phyloP scores from a whole-genome alignment of 306 rosid genomes.

The Prunus armeniaca region DNA sequence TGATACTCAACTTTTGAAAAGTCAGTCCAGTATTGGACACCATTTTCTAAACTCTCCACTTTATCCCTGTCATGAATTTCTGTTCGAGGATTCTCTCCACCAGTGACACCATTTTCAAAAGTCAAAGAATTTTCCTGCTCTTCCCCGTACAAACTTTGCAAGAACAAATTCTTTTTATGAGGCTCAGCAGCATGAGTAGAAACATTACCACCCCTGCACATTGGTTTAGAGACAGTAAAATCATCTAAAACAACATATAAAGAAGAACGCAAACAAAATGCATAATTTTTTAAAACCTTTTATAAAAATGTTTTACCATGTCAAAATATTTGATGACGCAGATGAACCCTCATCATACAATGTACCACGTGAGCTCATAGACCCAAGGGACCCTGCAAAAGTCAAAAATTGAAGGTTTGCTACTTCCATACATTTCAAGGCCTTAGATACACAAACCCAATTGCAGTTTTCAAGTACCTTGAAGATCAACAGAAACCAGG shows the following conservation, averaged over 20 bases:
- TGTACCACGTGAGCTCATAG: conserved; percentile 75
- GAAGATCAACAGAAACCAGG: conserved; percentile 68
- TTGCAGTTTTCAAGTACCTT: conserved; percentile 45
- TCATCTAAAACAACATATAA: conserved; percentile 16
- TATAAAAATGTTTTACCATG: conserved; percentile 62
- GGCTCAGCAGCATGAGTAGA: conserved; percentile 60
- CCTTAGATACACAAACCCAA: conserved; percentile 2
- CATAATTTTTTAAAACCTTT: not conserved
- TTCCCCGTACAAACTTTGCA: conserved; percentile 67
- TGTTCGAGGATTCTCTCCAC: conserved; percentile 22
- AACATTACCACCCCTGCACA: conserved; percentile 76
- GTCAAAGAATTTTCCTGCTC: conserved; percentile 36
- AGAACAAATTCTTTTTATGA: conserved; percentile 60
- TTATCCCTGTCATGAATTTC: conserved; percentile 60
- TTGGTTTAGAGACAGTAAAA: conserved; percentile 22
- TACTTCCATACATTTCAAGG: not conserved
- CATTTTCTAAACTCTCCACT: conserved; percentile 61
- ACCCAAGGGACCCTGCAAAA: conserved; percentile 80
- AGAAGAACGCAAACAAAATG: not conserved
- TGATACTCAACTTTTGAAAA: conserved; percentile 92
- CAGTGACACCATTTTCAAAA: conserved; percentile 26
- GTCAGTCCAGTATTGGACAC: conserved; percentile 79
- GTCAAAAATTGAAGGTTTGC: conserved; percentile 1
- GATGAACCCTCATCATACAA: conserved; percentile 49
- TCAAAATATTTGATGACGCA: conserved; percentile 43